Conservation (phyloP, 2,329 filamentous ascomycete species). For the Ophiostoma ulmi region DNA sequence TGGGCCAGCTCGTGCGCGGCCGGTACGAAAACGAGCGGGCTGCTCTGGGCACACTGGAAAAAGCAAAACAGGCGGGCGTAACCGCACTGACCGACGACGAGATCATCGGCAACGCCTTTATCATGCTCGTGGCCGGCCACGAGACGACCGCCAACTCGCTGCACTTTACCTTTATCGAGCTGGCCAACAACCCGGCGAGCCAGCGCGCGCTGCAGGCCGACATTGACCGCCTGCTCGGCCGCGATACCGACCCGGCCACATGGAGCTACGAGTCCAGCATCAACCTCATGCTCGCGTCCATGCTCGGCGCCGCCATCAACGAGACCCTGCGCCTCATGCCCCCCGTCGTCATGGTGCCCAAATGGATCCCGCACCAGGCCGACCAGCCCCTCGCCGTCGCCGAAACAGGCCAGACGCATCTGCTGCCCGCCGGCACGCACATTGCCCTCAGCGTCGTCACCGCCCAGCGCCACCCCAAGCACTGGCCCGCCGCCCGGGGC, state of each 20-base stretch:
- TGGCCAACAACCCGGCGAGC: constrained; percentile 59
- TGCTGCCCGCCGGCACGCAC: constrained; percentile 52
- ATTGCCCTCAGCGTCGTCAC: constrained; percentile 54
- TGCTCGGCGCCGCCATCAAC: constrained; percentile 70
- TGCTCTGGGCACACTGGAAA: constrained; percentile 16
- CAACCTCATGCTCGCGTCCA: constrained; percentile 60
- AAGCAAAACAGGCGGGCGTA: constrained; percentile 17
- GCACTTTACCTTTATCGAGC: constrained; percentile 63
- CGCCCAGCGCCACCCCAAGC: constrained; percentile 63
- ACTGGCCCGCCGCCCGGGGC: constrained; percentile 55
- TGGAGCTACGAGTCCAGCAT: constrained; percentile 70
- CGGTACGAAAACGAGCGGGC: constrained; percentile 36
- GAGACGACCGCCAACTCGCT: constrained; percentile 74
- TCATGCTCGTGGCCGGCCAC: constrained; percentile 68
- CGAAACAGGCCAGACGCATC: constrained; percentile 53
- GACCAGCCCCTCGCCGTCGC: constrained; percentile 56
- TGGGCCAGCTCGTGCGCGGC: constrained; percentile 47
- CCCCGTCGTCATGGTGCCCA: constrained; percentile 67
- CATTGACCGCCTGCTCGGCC: constrained; percentile 59
- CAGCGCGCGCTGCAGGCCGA: constrained; percentile 66
- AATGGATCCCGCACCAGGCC: constrained; percentile 47
- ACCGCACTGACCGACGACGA: constrained; percentile 52
- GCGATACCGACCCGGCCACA: constrained; percentile 47
- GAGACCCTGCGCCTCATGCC: constrained; percentile 71
- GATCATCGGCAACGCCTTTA: constrained; percentile 67